A percentile compares a stretch with the other conserved stretches of the same genome.
phyloP scores from a whole-genome alignment of 306 rosid species.

The Styphnolobium japonicum region DNA sequence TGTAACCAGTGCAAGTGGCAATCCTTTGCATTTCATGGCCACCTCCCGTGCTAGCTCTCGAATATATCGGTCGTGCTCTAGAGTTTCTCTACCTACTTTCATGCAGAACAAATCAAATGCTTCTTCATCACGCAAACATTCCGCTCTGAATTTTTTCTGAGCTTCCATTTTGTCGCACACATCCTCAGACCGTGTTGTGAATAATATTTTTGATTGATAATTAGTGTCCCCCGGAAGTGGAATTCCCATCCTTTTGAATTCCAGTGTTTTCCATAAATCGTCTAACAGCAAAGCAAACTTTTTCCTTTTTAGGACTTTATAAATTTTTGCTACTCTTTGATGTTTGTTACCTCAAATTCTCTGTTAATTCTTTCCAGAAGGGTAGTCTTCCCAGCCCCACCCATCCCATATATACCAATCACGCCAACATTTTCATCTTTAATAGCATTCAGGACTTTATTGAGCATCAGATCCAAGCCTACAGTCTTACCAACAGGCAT shows the following conservation, averaged over 20 bases:
- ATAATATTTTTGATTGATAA: slow-evolving; percentile 7
- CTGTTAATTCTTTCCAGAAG: slow-evolving; percentile 4
- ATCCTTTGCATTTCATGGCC: not conserved
- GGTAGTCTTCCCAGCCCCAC: slow-evolving; percentile 20
- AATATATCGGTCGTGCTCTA: not conserved
- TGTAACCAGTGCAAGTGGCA: not conserved
- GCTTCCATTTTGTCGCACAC: slow-evolving; percentile 34
- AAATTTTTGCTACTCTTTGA: not conserved
- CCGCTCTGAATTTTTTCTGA: not conserved
- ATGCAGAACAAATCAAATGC: slow-evolving; percentile 18
- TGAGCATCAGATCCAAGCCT: slow-evolving; percentile 16
- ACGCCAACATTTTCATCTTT: slow-evolving; percentile 6
- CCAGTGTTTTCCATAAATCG: slow-evolving; percentile 31
- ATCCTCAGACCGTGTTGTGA: slow-evolving; percentile 26
- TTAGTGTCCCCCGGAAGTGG: not conserved
- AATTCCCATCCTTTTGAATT: slow-evolving; percentile 19
- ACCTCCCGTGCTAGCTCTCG: not conserved
- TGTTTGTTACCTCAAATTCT: not conserved
- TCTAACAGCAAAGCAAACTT: slow-evolving; percentile 30
- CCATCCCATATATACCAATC: slow-evolving; percentile 39
- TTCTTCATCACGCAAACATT: not conserved
- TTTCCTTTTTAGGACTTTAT: not conserved
- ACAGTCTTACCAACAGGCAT: not conserved
- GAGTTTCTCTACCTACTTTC: not conserved
- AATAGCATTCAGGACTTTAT: not conserved